Percentiles rank a stretch among this genome's conserved stretches.
Conservation (phyloP, 805 yeast genomes). For the Clavispora vitiphila region DNA sequence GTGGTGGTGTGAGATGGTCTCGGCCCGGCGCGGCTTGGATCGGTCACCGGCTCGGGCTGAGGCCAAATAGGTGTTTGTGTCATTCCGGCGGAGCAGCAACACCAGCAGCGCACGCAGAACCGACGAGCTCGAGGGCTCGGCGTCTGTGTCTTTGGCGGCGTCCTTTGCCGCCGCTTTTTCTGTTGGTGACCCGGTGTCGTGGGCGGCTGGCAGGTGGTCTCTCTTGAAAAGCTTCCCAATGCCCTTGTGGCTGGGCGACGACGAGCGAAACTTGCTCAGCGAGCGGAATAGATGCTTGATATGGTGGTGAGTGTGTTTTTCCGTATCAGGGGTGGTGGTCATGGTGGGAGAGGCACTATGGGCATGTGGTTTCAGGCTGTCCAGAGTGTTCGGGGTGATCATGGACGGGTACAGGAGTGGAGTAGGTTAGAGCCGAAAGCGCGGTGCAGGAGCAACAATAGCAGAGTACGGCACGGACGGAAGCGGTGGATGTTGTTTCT, state of each 20-base stretch:
- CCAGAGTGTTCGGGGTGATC: background rate
- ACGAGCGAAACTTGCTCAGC: background rate
- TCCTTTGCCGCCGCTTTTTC: constrained; percentile 3
- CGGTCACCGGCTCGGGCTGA: constrained; percentile 2
- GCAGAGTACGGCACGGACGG: background rate
- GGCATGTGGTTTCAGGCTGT: background rate
- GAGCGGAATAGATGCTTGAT: background rate
- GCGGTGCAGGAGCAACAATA: background rate
- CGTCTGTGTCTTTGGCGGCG: background rate
- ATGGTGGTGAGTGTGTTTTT: constrained; percentile 10
- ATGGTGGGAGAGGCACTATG: background rate
- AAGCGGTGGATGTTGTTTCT: background rate
- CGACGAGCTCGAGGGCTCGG: background rate
- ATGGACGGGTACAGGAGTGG: background rate
- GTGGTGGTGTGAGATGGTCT: constrained; percentile 35
- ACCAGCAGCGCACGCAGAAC: constrained; percentile 5
- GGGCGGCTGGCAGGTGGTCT: constrained; percentile 7
- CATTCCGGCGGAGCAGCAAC: constrained; percentile 9
- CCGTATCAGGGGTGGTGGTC: constrained; percentile 1
- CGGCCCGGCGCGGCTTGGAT: constrained; percentile 17
- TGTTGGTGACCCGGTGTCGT: constrained; percentile 16
- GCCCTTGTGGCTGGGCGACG: constrained; percentile 8
- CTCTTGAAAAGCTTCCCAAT: constrained; percentile 19
- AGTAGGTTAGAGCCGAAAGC: background rate
- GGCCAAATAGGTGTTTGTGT: constrained; percentile 6